Evolutionary conservation across 305 asterid genomes (phyloP), one percentile per base, ranked within the genome.

Genomic region (Rubia peregrina): DNA sequence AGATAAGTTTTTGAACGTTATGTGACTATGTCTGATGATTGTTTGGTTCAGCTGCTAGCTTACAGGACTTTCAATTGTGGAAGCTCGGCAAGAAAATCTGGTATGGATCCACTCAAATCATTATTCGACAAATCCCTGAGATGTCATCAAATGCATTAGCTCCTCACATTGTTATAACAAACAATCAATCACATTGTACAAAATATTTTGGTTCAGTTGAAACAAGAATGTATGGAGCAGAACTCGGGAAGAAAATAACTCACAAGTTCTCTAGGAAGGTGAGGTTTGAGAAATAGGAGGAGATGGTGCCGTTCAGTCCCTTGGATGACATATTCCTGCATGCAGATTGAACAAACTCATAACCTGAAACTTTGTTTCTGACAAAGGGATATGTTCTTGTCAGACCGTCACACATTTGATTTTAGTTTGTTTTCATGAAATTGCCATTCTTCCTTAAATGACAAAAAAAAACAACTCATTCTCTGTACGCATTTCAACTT

Each of bases 121-220:
- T 82, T 82, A 36, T 72, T 61, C 5, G 85, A 76, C 67, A 84
- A 75, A 77, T 84, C 88, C 79, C 86, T 81, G 77, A 53, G 60
- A 65, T 13, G 17, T 2, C 26, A 43, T 7, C 13, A 21, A 43
- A 17, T 3, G 21, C 12, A 71, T 63, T 67, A 13, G 17, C 56
- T 44, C 2, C 49, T 44, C 8, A n/a, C 7, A 3, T 0, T 10
- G 3, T 65, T 9, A 10, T 10, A 10, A 12, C 1, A 14, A 65
- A 21, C 19, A 19, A 21, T 22, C 57, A 22, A 11, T 65, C 19
- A 65, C 4, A 59, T 19, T n/a, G n/a, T n/a, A n/a, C n/a, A n/a
- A n/a, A n/a, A n/a, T n/a, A n/a, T n/a, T n/a, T 26, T 2, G 2
- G 10, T 0, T 44, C 5, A 1, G 38, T 33, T 33, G 38, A 2